phyloP scores from a whole-genome alignment of 257 asterid species.

The Scutellaria barbata region DNA sequence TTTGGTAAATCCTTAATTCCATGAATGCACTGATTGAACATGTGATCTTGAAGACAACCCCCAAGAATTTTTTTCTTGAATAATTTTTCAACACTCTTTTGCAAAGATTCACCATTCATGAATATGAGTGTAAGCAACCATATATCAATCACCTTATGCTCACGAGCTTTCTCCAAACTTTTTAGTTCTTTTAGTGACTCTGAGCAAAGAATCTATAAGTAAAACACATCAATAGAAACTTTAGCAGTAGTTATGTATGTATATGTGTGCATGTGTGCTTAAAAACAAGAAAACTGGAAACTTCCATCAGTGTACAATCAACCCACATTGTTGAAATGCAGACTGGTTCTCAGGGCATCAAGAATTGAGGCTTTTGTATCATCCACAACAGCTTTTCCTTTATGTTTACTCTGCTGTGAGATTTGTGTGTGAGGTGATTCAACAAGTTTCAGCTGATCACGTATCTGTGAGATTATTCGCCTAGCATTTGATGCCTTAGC shows the following conservation, averaged over 20 bases:
- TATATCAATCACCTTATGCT: slow-evolving; percentile 80
- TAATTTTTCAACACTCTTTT: slow-evolving; percentile 68
- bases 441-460: slow-evolving; percentile 66
- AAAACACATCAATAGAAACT: slow-evolving; percentile 30
- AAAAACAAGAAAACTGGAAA: slow-evolving; percentile 15
- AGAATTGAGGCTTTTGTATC: slow-evolving; percentile 65
- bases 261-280: background rate
- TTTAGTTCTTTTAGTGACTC: slow-evolving; percentile 80
- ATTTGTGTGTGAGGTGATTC: slow-evolving; percentile 52
- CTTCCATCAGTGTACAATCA: slow-evolving; percentile 29
- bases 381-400: slow-evolving; percentile 67
- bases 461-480: slow-evolving; percentile 69
- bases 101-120: slow-evolving; percentile 70
- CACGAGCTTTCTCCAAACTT: slow-evolving; percentile 63
- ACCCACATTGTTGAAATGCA: slow-evolving; percentile 76
- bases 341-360: slow-evolving; percentile 77
- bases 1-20: slow-evolving; percentile 71
- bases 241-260: slow-evolving; percentile 6
- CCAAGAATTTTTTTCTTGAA: slow-evolving; percentile 78
- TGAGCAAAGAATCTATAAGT: slow-evolving; percentile 65
- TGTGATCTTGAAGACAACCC: slow-evolving; percentile 65
- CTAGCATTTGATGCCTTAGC: slow-evolving; percentile 74
- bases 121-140: slow-evolving; percentile 70
- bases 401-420: slow-evolving; percentile 58
- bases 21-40: slow-evolving; percentile 72